Conservation (phyloP, 768 basidiomycete species). For the Lactifluus pinguis region DNA sequence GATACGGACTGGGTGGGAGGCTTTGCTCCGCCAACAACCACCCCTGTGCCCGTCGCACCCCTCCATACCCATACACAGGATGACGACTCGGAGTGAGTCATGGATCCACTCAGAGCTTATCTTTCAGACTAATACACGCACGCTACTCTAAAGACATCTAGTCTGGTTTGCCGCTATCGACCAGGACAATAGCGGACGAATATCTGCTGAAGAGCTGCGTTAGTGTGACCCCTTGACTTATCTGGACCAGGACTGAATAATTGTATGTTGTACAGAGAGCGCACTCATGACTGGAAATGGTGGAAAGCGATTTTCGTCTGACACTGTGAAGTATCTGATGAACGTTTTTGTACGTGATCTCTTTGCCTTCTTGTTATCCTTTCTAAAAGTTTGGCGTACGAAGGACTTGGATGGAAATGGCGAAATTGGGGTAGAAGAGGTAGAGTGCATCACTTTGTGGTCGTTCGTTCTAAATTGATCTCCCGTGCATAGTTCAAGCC, state of each 20-base stretch:
- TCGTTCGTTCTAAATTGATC: not conserved
- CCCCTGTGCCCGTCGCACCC: not conserved
- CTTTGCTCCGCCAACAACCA: not conserved
- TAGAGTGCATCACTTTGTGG: not conserved
- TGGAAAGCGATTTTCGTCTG: not conserved
- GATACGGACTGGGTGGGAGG: not conserved
- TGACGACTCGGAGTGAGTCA: not conserved
- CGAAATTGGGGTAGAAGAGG: not conserved
- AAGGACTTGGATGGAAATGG: slow-evolving; percentile 1
- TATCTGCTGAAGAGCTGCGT: slow-evolving; percentile 2
- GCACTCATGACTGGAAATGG: slow-evolving; percentile 2
- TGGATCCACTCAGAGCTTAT: not conserved
- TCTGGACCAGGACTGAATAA: not conserved
- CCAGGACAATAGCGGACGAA: slow-evolving; percentile 1
- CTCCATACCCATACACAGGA: not conserved
- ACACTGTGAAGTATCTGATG: slow-evolving; percentile 5
- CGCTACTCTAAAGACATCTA: not conserved
- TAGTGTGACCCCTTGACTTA: not conserved
- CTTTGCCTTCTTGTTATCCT: not conserved
- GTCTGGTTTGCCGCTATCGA: slow-evolving; percentile 3
- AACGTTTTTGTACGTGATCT: not conserved
- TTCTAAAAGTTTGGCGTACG: not conserved
- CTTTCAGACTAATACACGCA: not conserved
- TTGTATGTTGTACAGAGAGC: not conserved
- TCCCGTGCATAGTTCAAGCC: not conserved